Conservation (phyloP, 139 green algal species). For the Deuterostichococcus epilithicus region DNA sequence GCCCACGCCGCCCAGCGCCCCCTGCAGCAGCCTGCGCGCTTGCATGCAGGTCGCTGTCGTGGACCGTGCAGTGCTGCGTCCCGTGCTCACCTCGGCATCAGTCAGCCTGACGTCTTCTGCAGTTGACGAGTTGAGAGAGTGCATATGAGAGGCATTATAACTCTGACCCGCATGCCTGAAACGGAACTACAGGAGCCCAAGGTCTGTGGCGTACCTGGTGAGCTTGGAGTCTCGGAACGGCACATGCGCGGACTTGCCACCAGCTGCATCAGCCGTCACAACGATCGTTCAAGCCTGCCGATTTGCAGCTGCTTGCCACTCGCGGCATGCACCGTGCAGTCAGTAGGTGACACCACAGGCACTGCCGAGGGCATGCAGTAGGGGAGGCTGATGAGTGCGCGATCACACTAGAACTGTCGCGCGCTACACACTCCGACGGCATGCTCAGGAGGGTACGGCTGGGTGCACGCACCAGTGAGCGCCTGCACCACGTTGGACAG, state of each 20-base stretch:
- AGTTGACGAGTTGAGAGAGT: background rate
- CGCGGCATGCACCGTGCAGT: too few relatives aligned
- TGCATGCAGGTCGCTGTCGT: conserved; percentile 44
- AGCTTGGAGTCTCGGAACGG: conserved; percentile 69
- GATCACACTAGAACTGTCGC: too few relatives aligned
- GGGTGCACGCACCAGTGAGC: conserved; percentile 54
- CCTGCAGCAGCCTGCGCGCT: conserved; percentile 59
- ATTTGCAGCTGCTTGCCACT: conserved; percentile 11
- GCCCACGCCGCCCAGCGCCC: conserved; percentile 67
- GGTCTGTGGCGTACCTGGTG: background rate
- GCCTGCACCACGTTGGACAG: conserved; percentile 76
- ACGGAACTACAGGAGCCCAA: background rate
- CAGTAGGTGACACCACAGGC: too few relatives aligned
- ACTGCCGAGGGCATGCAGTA: too few relatives aligned
- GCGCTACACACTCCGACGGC: too few relatives aligned
- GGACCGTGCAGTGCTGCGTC: too few relatives aligned
- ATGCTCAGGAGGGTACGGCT: too few relatives aligned
- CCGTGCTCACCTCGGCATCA: too few relatives aligned
- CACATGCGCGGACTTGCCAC: conserved; percentile 31
- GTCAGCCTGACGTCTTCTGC: background rate
- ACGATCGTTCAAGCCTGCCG: conserved; percentile 21
- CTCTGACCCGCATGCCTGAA: conserved; percentile 14
- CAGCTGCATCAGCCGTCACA: background rate
- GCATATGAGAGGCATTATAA: background rate
- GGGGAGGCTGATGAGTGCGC: too few relatives aligned